A percentile compares a stretch with the other conserved stretches of the same genome.
Conservation (phyloP, 1,139 yeast species). For the Diutina rugosa region DNA sequence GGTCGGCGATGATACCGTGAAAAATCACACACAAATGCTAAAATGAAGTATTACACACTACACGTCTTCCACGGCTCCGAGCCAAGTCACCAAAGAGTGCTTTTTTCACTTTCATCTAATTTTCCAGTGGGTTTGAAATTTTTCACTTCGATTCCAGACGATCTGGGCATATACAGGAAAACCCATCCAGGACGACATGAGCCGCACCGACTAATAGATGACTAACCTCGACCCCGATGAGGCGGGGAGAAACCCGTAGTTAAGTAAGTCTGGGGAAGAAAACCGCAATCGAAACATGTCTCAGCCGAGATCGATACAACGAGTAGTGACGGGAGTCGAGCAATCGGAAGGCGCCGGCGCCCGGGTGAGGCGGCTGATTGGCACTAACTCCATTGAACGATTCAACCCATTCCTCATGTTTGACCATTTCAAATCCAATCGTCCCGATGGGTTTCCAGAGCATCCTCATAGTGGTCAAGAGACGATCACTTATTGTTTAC, state of each 20-base stretch:
- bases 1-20: too few relatives aligned
- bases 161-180: not conserved
- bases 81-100: not conserved
- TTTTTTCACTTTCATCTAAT: not conserved
- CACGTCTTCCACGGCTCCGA: not conserved
- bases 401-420: conserved; percentile 78
- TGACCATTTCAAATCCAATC: conserved; percentile 52
- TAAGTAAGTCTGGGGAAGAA: not conserved
- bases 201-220: not conserved
- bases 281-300: not conserved
- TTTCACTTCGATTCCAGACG: not conserved
- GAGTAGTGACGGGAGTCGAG: conserved; percentile 22
- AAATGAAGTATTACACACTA: too few relatives aligned
- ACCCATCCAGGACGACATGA: not conserved
- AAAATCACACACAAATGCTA: too few relatives aligned
- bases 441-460: conserved; percentile 66
- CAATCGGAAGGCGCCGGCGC: conserved; percentile 38
- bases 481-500: conserved; percentile 62
- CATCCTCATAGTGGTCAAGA: conserved; percentile 93
- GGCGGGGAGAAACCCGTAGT: not conserved
- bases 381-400: conserved; percentile 9
- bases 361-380: not conserved
- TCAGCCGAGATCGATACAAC: not conserved
- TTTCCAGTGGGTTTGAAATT: not conserved
- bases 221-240: not conserved